Evolutionary conservation across 2,329 filamentous ascomycete genomes (phyloP), one percentile per base, ranked within the genome.

Genomic region (Orbilia quercus): DNA sequence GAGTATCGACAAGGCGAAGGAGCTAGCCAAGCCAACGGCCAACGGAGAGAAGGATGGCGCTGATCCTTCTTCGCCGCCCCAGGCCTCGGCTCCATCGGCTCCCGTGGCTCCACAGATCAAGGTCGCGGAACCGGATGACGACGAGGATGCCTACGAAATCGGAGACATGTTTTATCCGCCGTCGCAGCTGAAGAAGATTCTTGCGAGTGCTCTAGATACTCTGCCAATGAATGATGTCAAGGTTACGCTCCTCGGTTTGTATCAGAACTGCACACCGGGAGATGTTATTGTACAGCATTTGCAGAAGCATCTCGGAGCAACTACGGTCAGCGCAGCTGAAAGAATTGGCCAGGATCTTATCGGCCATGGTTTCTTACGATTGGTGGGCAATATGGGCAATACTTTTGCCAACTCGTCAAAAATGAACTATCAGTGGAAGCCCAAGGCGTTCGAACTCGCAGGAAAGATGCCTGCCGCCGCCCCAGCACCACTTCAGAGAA

Each of bases 321-420:
- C 88, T 20, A 96, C 88, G 77, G 85, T 99, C 72, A 92, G 90
- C 80, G 95, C 97, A 79, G 91, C 95, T 7, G 95, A 99, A 84
- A 87, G 90, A 48, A 94, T 99, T 76, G 95, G 95, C 9, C 95
- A 99, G 82, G 95, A 99, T 80, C 84, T 99, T 76, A 89, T 97
- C 58, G 84, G 87, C 25, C 88, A 91, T 79, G 94, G 95, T 38
- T 94, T 97, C 79, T 83, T 99, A 79, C 89, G 95, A 57, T 84
- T 99, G 59, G 88, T 99, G 74, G 95, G 95, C 76, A 97, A 95
- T 78, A 93, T 99, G 60, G 95, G 95, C 73, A 98, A 87, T 82
- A 91, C 90, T 0, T 99, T 99, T 80, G 93, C 94, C 77, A 99
- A 99, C 82, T 98, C 93, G 84, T 96, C 93, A 76, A 92, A 90